These are phyloP conservation scores for Paraleonurus japonicus DNA, from an alignment of 257 asterid species.

Conservation along the genomic window DNA sequence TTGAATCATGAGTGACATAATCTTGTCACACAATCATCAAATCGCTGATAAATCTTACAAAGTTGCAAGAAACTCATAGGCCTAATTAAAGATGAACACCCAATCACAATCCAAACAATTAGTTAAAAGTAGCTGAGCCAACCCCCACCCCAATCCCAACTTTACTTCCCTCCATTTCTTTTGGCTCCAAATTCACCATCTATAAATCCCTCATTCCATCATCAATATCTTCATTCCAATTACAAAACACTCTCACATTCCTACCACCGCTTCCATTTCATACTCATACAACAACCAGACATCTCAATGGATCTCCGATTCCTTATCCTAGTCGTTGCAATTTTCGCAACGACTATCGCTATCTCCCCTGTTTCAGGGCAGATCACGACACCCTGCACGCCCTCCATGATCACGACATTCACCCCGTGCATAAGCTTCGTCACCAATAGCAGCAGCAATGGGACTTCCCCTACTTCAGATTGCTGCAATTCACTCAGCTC, in stretches of 20 bases:
- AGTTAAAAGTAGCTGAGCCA: conserved; percentile 48
- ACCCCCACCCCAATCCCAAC: conserved; percentile 25
- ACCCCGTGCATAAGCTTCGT: conserved; percentile 49
- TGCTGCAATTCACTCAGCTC: conserved; percentile 73
- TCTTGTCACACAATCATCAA: conserved; percentile 6
- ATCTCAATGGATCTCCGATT: conserved; percentile 26
- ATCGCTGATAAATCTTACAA: background rate
- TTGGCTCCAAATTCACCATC: conserved; percentile 16
- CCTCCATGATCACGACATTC: conserved; percentile 58
- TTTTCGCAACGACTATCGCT: conserved; percentile 22
- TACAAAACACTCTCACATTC: background rate
- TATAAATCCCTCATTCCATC: conserved; percentile 35
- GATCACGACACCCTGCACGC: conserved; percentile 48
- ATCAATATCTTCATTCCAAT: conserved; percentile 8
- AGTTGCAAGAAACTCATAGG: conserved; percentile 3
- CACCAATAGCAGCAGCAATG: conserved; percentile 33
- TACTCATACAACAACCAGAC: background rate
- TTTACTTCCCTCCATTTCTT: conserved; percentile 7
- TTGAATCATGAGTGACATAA: background rate
- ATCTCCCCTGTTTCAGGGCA: conserved; percentile 39
- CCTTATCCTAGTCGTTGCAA: conserved; percentile 26
- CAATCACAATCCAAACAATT: conserved; percentile 19
- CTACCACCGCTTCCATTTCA: background rate
- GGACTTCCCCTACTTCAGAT: conserved; percentile 48
- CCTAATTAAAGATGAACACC: background rate